phyloP scores from a whole-genome alignment of 306 rosid species.

The Citrullus mucosospermus region DNA sequence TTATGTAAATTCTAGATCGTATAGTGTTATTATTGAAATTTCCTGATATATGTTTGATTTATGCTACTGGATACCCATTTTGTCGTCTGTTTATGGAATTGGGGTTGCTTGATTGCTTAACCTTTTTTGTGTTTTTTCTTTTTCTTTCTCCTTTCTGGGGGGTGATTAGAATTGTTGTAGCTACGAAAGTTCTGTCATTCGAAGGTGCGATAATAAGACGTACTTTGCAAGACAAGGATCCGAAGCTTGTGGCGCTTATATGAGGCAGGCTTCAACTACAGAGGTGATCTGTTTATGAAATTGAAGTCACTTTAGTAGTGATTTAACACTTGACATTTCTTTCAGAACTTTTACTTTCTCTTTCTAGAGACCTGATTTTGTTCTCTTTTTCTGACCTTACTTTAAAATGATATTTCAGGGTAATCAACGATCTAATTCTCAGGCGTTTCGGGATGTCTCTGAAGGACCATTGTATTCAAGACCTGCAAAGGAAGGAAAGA shows the following conservation, averaged over 20 bases:
- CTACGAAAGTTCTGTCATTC: slow-evolving; percentile 32
- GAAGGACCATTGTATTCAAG: slow-evolving; percentile 53
- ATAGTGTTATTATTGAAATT: neutral
- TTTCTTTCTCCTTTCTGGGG: neutral
- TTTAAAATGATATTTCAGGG: slow-evolving; percentile 18
- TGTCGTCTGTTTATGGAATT: neutral
- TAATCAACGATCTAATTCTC: slow-evolving; percentile 15
- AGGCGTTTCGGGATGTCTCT: slow-evolving; percentile 17
- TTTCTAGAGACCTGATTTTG: neutral
- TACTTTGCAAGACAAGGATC: slow-evolving; percentile 60
- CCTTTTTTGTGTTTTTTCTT: neutral
- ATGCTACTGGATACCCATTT: neutral
- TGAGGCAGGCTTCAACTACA: slow-evolving; percentile 39
- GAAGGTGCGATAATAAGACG: slow-evolving; percentile 38
- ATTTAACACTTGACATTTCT: neutral
- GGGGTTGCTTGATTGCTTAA: slow-evolving; percentile 4
- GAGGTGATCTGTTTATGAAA: slow-evolving; percentile 24
- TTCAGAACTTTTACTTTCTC: neutral
- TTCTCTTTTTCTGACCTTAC: neutral
- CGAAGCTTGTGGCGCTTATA: slow-evolving; percentile 40
- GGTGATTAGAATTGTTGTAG: slow-evolving; percentile 41
- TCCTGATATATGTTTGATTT: neutral
- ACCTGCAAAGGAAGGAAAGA: slow-evolving; percentile 17
- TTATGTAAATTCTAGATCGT: neutral
- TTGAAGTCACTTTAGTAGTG: neutral